These are phyloP conservation scores for Cyberlindnera mrakii DNA, from an alignment of 805 yeast species.

Conservation along the genomic window DNA sequence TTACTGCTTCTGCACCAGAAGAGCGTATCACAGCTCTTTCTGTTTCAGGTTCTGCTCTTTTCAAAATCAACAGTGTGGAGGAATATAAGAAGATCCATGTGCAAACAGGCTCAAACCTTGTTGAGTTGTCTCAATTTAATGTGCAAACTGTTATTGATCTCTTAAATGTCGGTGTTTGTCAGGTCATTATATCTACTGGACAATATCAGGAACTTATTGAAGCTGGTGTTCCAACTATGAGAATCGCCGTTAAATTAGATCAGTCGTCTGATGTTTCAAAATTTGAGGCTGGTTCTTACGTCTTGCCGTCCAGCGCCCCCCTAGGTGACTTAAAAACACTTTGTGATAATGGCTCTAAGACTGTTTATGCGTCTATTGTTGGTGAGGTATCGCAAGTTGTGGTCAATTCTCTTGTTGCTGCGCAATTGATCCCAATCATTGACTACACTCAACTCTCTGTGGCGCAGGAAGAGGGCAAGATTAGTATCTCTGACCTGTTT, in stretches of 20 bases:
- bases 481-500: constrained; percentile 39
- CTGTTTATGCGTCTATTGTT: constrained; percentile 10
- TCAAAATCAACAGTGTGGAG: constrained; percentile 12
- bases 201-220: constrained; percentile 29
- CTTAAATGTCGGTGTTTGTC: constrained; percentile 55
- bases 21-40: constrained; percentile 11
- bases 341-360: constrained; percentile 13
- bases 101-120: constrained; percentile 23
- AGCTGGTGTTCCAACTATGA: constrained; percentile 43
- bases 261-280: constrained; percentile 4
- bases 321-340: constrained; percentile 16
- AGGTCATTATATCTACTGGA: constrained; percentile 33
- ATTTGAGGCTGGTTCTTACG: constrained; percentile 13
- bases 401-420: constrained; percentile 16
- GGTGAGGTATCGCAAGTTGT: constrained; percentile 9
- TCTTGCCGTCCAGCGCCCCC: constrained; percentile 15
- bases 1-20: constrained; percentile 10
- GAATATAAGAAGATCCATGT: constrained; percentile 7
- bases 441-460: constrained; percentile 15
- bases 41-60: constrained; percentile 23
- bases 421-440: constrained; percentile 22
- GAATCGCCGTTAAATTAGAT: constrained; percentile 14
- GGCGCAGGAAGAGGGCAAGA: constrained; percentile 12
- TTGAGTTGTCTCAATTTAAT: constrained; percentile 20
- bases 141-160: constrained; percentile 43